These are phyloP conservation scores for Neurospora sp. DNA, from an alignment of 495 filamentous ascomycete species.

Conservation along the genomic window DNA sequence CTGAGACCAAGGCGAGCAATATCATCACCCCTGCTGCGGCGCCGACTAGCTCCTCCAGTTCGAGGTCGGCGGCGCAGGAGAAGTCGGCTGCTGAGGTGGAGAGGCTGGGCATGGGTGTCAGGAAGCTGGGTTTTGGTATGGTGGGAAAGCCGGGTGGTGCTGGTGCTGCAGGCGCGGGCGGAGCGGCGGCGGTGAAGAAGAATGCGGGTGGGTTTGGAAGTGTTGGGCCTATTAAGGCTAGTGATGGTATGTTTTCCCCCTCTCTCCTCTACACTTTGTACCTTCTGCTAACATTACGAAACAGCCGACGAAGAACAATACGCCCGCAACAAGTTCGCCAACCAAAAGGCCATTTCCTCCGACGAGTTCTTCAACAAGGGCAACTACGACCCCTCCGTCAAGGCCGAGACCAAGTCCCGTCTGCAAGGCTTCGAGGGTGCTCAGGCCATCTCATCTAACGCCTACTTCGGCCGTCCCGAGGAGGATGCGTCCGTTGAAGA, in stretches of 20 bases:
- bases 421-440: conserved; percentile 91
- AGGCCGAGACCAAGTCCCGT: conserved; percentile 76
- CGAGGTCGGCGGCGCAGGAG: conserved; percentile 45
- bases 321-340: conserved; percentile 70
- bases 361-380: conserved; percentile 97
- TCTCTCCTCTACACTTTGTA: no score
- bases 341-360: conserved; percentile 91
- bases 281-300: conserved; percentile 7
- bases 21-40: conserved; percentile 53
- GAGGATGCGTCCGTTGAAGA: conserved; percentile 58
- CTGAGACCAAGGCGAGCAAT: conserved; percentile 30
- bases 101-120: conserved; percentile 83
- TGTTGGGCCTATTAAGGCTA: conserved; percentile 56
- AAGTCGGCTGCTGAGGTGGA: conserved; percentile 65
- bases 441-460: conserved; percentile 83
- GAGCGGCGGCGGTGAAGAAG: conserved; percentile 51
- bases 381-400: conserved; percentile 65
- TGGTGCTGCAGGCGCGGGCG: conserved; percentile 46
- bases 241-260: conserved; percentile 51
- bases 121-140: conserved; percentile 83
- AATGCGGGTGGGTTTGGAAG: conserved; percentile 81
- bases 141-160: conserved; percentile 41
- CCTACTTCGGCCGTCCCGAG: conserved; percentile 86
- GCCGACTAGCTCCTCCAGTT: conserved; percentile 60
- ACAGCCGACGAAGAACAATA: conserved; percentile 64